These are phyloP conservation scores for Colletotrichum caudatum DNA, from an alignment of 2,329 filamentous ascomycete genomes.

Conservation along the genomic window DNA sequence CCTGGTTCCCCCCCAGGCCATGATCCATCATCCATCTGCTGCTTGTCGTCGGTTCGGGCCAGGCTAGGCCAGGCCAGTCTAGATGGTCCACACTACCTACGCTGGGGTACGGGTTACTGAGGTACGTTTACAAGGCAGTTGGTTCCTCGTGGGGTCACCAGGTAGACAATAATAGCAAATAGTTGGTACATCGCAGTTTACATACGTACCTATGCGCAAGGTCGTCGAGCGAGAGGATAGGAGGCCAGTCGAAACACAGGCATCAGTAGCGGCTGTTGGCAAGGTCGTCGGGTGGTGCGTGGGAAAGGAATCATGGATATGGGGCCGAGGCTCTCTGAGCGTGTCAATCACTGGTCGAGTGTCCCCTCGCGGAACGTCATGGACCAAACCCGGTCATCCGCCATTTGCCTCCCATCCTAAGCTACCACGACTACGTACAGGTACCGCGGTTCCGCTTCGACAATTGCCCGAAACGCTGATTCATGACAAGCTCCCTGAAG, in stretches of 20 bases:
- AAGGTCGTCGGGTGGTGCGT: background rate
- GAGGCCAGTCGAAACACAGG: background rate
- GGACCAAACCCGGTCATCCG: constrained; percentile 9
- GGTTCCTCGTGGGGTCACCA: no score
- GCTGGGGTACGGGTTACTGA: no score
- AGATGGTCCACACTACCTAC: no score
- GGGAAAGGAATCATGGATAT: constrained; percentile 22
- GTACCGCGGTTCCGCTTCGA: no score
- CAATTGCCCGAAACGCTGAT: constrained; percentile 9
- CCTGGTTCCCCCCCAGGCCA: background rate
- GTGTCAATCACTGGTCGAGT: constrained; percentile 33
- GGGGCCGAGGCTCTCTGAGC: constrained; percentile 30
- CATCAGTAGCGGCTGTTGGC: background rate
- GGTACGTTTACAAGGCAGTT: no score
- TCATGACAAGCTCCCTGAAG: background rate
- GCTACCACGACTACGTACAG: no score
- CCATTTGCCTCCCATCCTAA: background rate
- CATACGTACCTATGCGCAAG: no score
- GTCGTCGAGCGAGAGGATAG: no score
- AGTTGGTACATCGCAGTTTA: no score
- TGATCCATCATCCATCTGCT: background rate
- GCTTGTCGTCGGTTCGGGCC: background rate
- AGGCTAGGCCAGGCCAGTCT: background rate
- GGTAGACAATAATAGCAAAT: background rate
- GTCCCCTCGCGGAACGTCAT: constrained; percentile 19